Evolutionary conservation across 2,329 filamentous ascomycete species (phyloP), one percentile per base, ranked within the genome.

Genomic region (Colletotrichum musae): DNA sequence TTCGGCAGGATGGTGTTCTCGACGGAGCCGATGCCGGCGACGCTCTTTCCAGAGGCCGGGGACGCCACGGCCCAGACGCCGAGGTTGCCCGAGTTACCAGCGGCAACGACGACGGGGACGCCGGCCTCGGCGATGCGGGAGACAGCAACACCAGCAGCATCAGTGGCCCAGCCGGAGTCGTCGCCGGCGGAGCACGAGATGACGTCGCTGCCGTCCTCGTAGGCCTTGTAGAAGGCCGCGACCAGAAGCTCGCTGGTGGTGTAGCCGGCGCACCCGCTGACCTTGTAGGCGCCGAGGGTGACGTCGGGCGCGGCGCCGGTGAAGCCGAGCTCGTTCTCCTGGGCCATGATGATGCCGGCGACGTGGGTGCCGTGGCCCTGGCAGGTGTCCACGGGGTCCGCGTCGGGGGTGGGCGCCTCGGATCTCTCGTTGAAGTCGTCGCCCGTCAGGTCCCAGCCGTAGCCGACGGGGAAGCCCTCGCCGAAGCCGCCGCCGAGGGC

Each of bases 401-500:
- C 63, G 51, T 83, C 81, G 0, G 83, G 82, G 0, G 75, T 72
- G 5, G 79, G 80, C 2, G 65, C 59, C 5, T 73, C 74, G 24
- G 71, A 64, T 26, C 75, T 76, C 21, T 69, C 70, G 47, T 67
- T 72, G 28, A 76, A 78, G 43, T 78, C 76, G 60, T 85, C 82
- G 5, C 83, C 84, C 7, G 83, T 78, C 58, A 87, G 78, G 63
- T 87, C 85, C 66, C 80, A 83, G 2, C 86, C 86, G 68, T 81
- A 81, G 6, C 79, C 77, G 13, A 88, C 80, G 32, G 85, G 78
- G 71, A 80, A 86, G 0, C 84, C 85, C 16, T 79, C 72, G 2
- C 86, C 86, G 69, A 87, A 88, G 58, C 85, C 84, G 4, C 85
- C 85, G 13, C 86, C 86, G 1, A 88, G 80, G 7, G 84, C 83